phyloP scores from a whole-genome alignment of 2,329 filamentous ascomycete genomes.

The Talaromyces marneffei region DNA sequence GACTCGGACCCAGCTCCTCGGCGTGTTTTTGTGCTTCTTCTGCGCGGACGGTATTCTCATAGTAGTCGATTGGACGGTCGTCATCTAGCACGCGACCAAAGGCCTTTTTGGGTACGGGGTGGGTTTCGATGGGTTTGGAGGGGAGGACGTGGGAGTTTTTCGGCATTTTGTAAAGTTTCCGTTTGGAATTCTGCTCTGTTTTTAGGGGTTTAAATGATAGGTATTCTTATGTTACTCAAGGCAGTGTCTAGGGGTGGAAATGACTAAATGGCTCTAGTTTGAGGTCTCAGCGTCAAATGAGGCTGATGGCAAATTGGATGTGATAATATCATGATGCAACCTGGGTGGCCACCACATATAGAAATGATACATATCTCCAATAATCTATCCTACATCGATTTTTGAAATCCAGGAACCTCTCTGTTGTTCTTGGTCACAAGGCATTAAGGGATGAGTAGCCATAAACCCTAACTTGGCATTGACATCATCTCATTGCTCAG shows the following conservation, averaged over 20 bases:
- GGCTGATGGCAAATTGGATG: conserved; percentile 6
- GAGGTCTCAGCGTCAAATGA: background rate
- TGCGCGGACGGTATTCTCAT: conserved; percentile 11
- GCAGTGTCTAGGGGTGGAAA: background rate
- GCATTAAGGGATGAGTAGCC: background rate
- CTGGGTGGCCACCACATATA: background rate
- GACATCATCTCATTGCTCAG: background rate
- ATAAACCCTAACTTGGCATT: background rate
- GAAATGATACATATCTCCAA: background rate
- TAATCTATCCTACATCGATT: too few species aligned
- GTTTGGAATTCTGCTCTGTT: background rate
- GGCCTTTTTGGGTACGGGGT: conserved; percentile 11
- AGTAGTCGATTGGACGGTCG: conserved; percentile 13
- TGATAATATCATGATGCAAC: conserved; percentile 13
- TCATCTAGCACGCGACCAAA: conserved; percentile 15
- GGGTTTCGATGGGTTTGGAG: conserved; percentile 10
- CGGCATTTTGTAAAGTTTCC: background rate
- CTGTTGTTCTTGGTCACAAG: background rate
- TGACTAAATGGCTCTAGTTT: background rate
- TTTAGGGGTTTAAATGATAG: background rate
- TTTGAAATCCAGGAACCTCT: background rate
- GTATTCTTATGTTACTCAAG: background rate
- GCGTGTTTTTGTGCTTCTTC: conserved; percentile 8
- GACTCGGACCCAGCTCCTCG: conserved; percentile 6
- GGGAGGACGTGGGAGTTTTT: conserved; percentile 5